phyloP scores from a whole-genome alignment of 2,329 filamentous ascomycete species.

The Verticillium alfalfae region DNA sequence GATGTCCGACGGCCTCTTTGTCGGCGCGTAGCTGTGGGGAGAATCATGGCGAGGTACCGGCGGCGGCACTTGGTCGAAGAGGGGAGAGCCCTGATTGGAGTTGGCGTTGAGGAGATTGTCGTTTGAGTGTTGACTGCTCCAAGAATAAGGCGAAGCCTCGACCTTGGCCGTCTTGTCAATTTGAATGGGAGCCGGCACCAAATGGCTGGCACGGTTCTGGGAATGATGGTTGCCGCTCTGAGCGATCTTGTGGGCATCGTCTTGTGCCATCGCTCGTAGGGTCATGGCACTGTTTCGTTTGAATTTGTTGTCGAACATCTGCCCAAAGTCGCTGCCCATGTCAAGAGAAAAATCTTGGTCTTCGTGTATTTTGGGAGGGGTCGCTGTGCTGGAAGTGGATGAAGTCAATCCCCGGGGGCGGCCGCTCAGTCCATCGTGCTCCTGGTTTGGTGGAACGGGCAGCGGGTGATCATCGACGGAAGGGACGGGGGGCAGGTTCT shows the following conservation, averaged over 20 bases:
- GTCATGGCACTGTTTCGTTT: slow-evolving; percentile 3
- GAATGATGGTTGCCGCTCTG: slow-evolving; percentile 21
- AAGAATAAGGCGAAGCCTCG: slow-evolving; percentile 41
- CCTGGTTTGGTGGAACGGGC: slow-evolving; percentile 26
- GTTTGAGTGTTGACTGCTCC: slow-evolving; percentile 45
- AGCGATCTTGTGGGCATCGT: slow-evolving; percentile 34
- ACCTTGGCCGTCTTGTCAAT: slow-evolving; percentile 38
- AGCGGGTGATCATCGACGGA: slow-evolving; percentile 28
- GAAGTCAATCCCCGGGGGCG: slow-evolving; percentile 46
- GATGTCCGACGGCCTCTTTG: slow-evolving; percentile 27
- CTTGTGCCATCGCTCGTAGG: slow-evolving; percentile 23
- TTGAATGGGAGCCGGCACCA: slow-evolving; percentile 38
- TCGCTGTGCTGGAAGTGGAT: slow-evolving; percentile 49
- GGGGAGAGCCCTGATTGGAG: slow-evolving; percentile 17
- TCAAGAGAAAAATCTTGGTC: slow-evolving; percentile 40
- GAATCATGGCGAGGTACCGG: slow-evolving; percentile 33
- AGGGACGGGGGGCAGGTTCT: slow-evolving; percentile 31
- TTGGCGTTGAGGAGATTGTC: slow-evolving; percentile 38
- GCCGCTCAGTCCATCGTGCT: slow-evolving; percentile 21
- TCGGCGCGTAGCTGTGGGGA: slow-evolving; percentile 19
- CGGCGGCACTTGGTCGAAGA: slow-evolving; percentile 29
- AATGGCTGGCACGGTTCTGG: slow-evolving; percentile 32
- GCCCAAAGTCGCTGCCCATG: slow-evolving; percentile 52
- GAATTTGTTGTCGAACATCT: slow-evolving; percentile 50
- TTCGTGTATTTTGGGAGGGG: slow-evolving; percentile 41